A percentile compares a stretch with the other conserved stretches of the same genome.
These are phyloP conservation scores for Plantago major DNA, from an alignment of 257 asterid species.

Conservation along the genomic window DNA sequence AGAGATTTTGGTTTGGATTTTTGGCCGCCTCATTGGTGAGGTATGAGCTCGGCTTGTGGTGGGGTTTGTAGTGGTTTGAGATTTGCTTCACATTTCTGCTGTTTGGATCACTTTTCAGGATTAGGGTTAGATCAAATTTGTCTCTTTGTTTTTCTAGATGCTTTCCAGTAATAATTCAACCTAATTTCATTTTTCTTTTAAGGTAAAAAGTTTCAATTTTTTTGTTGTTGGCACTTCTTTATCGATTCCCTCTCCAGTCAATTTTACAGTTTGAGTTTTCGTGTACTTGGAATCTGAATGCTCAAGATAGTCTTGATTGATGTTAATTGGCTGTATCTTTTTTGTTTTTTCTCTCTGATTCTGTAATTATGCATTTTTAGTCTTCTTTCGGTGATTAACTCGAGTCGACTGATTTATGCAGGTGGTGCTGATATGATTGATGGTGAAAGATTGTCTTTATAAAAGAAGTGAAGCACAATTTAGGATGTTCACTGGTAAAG, in stretches of 20 bases:
- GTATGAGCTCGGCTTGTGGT: background rate
- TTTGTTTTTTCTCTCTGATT: background rate
- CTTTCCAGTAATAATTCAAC: background rate
- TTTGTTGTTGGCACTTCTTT: background rate
- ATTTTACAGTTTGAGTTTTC: no score
- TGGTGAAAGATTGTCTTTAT: constrained; percentile 20
- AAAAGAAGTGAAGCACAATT: constrained; percentile 8
- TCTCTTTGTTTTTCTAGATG: background rate
- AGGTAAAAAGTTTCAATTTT: background rate
- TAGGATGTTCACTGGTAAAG: constrained; percentile 25
- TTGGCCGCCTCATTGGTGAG: background rate
- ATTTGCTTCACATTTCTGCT: constrained; percentile 25
- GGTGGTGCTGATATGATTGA: constrained; percentile 19
- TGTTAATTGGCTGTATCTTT: background rate
- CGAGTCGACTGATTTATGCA: constrained; percentile 34
- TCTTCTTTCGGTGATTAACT: background rate
- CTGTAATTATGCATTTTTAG: background rate
- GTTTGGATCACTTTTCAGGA: constrained; percentile 11
- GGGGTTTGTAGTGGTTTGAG: constrained; percentile 5
- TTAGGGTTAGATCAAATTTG: constrained; percentile 39
- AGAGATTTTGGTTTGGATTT: background rate
- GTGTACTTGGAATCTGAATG: constrained; percentile 2
- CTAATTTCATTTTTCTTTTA: background rate
- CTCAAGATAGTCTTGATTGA: background rate
- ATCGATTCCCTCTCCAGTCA: background rate